Conservation (phyloP, 371 early-diverging fungal species). For the Mortierella polycephala region DNA sequence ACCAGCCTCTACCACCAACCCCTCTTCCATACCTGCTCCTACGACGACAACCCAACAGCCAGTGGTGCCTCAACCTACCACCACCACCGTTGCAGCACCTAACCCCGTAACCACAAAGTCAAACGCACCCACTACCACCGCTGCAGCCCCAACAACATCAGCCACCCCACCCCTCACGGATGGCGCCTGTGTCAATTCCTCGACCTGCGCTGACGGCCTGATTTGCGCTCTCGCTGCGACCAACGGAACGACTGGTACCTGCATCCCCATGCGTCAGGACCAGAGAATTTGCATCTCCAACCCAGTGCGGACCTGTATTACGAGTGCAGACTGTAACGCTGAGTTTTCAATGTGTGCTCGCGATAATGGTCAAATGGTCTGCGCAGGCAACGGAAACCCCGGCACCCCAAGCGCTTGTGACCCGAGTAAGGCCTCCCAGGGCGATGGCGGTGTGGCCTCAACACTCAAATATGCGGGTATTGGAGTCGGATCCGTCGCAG, state of each 20-base stretch:
- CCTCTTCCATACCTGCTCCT: background rate
- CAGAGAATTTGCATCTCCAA: slow-evolving; percentile 5
- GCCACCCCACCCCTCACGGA: background rate
- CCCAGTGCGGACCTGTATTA: slow-evolving; percentile 12
- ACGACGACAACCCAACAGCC: background rate
- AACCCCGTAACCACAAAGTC: background rate
- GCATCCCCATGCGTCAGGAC: background rate
- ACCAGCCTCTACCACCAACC: background rate
- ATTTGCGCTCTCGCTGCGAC: slow-evolving; percentile 10
- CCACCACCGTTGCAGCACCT: background rate
- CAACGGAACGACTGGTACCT: slow-evolving; percentile 12
- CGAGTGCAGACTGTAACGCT: slow-evolving; percentile 17
- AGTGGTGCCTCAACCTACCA: background rate
- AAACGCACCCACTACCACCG: background rate
- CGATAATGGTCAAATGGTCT: slow-evolving; percentile 5
- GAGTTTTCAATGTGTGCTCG: slow-evolving; percentile 16
- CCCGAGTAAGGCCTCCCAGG: background rate
- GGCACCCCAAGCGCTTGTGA: slow-evolving; percentile 12
- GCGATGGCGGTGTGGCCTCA: slow-evolving; percentile 1
- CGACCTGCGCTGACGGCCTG: slow-evolving; percentile 4
- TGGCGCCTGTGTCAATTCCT: slow-evolving; percentile 16
- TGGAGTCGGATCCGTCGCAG: slow-evolving; percentile 42
- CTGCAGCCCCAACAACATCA: background rate
- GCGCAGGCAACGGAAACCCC: slow-evolving; percentile 26
- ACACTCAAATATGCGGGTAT: slow-evolving; percentile 45